phyloP scores from a whole-genome alignment of 352 stramenopile genomes.

The Pythium chondricola region DNA sequence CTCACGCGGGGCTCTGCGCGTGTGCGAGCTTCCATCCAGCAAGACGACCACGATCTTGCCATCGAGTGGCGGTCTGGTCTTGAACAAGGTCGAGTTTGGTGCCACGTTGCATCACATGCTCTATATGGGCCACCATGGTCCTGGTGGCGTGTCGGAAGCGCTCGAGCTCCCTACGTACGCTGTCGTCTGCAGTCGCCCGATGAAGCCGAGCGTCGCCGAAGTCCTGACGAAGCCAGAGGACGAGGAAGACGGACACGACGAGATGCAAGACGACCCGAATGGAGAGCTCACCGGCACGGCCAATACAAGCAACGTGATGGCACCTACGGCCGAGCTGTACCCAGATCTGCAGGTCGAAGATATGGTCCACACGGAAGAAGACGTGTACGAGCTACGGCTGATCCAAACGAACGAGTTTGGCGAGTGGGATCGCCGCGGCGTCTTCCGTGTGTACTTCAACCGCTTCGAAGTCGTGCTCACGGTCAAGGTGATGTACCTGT shows the following conservation, averaged over 20 bases:
- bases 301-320: slow-evolving; percentile 65
- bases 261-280: slow-evolving; percentile 27
- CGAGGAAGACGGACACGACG: slow-evolving; percentile 45
- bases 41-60: slow-evolving; percentile 66
- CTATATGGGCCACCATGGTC: slow-evolving; percentile 67
- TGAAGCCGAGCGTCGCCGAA: slow-evolving; percentile 50
- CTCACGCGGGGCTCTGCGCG: slow-evolving; percentile 62
- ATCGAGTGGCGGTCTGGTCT: slow-evolving; percentile 64
- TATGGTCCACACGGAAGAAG: slow-evolving; percentile 66
- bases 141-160: slow-evolving; percentile 70
- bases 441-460: slow-evolving; percentile 83
- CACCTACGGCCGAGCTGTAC: slow-evolving; percentile 74
- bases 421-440: slow-evolving; percentile 61
- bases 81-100: slow-evolving; percentile 75
- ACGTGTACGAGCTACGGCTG: slow-evolving; percentile 78
- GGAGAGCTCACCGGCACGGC: slow-evolving; percentile 37
- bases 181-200: slow-evolving; percentile 60
- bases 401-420: slow-evolving; percentile 78
- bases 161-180: slow-evolving; percentile 75
- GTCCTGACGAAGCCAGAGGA: slow-evolving; percentile 55
- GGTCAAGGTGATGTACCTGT: slow-evolving; percentile 83
- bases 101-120: slow-evolving; percentile 76
- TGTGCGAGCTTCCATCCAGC: slow-evolving; percentile 75
- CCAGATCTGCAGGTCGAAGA: slow-evolving; percentile 55
- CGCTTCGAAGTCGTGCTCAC: slow-evolving; percentile 81